A percentile compares a stretch with the other conserved stretches of the same genome.
Conservation (phyloP, 129 eudicot genomes). For the Saposhnikovia divaricata region DNA sequence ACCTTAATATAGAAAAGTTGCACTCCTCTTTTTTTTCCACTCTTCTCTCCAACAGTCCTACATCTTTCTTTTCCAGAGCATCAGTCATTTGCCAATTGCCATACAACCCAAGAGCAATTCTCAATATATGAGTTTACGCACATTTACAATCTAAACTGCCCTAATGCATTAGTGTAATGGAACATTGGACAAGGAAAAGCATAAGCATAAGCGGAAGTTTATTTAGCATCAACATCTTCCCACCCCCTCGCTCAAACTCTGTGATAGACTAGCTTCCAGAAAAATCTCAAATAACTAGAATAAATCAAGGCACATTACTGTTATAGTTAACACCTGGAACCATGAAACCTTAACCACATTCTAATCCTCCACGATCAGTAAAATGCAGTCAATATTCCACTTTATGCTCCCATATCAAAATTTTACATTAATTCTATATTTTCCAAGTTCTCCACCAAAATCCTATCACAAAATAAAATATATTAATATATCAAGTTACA, state of each 20-base stretch:
- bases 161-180: background rate
- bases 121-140: background rate
- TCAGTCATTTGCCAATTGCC: background rate
- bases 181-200: background rate
- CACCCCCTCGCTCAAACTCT: background rate
- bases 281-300: background rate
- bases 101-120: background rate
- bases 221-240: background rate
- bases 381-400: background rate
- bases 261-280: background rate
- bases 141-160: background rate
- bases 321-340: background rate
- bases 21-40: background rate
- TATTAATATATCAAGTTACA: background rate
- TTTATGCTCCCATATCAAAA: background rate
- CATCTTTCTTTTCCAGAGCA: background rate
- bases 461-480: background rate
- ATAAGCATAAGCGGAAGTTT: background rate
- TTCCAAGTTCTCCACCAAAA: background rate
- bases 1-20: background rate
- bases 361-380: background rate
- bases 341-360: background rate
- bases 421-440: too few relatives aligned
- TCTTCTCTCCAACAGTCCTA: background rate
- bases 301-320: background rate